Percentiles rank a stretch among this genome's conserved stretches.
Conservation (phyloP, 306 rosid species). For the Glycyrrhiza uralensis region DNA sequence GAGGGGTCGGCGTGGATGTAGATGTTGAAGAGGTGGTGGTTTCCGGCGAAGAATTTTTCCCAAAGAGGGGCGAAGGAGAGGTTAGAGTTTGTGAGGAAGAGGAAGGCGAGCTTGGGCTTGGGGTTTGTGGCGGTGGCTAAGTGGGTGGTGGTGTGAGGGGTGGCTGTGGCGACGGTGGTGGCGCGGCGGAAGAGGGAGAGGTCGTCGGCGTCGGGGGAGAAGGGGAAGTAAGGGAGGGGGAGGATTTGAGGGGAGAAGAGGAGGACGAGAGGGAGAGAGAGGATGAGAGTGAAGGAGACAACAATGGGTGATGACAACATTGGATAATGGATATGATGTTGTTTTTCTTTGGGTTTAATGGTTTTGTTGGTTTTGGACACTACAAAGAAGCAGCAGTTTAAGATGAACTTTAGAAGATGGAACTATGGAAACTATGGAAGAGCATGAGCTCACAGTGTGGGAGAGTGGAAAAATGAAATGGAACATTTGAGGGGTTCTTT, state of each 20-base stretch:
- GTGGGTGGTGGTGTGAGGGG: constrained; percentile 24
- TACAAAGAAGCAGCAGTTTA: background rate
- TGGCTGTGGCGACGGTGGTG: constrained; percentile 17
- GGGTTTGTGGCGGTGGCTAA: constrained; percentile 31
- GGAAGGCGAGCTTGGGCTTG: constrained; percentile 66
- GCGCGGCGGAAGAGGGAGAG: constrained; percentile 43
- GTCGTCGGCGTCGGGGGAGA: constrained; percentile 35
- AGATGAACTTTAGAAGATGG: background rate
- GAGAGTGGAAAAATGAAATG: background rate
- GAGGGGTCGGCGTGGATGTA: constrained; percentile 67
- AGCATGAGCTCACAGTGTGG: background rate
- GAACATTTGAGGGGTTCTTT: background rate
- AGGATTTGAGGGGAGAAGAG: constrained; percentile 38
- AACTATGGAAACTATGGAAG: background rate
- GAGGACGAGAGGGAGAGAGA: constrained; percentile 39
- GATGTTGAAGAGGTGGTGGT: constrained; percentile 48
- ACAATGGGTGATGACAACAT: constrained; percentile 48
- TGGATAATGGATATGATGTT: background rate
- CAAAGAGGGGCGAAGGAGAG: constrained; percentile 60
- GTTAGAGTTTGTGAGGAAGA: constrained; percentile 62
- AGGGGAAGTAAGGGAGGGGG: constrained; percentile 11
- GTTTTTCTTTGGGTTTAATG: background rate
- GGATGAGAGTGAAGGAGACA: constrained; percentile 34
- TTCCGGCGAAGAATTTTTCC: constrained; percentile 46
- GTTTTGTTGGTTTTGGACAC: no score